Evolutionary conservation across 768 basidiomycete genomes (phyloP).

Genomic region (Phanerochaete sordida): DNA sequence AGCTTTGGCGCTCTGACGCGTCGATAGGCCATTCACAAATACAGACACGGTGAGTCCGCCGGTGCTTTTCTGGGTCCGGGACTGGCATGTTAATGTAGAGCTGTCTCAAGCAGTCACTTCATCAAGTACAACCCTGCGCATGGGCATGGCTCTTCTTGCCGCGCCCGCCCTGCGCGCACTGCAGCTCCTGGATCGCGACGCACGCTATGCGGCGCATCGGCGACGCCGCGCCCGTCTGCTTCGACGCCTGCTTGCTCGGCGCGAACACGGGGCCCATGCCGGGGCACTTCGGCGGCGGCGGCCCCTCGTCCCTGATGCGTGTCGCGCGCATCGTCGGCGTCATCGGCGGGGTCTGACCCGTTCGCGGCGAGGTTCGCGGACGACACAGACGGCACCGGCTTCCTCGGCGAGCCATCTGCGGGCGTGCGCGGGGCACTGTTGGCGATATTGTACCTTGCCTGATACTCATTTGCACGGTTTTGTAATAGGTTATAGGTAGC

Average conservation of each 20-base stretch:
- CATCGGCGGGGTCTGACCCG: slow-evolving; percentile 12
- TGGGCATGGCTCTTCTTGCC: slow-evolving; percentile 32
- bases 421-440: neutral
- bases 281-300: slow-evolving; percentile 19
- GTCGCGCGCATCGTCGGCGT: slow-evolving; percentile 22
- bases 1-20: too few species aligned
- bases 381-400: neutral
- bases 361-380: neutral
- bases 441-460: too few species aligned
- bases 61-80: too few species aligned
- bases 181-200: slow-evolving; percentile 80
- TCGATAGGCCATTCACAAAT: too few species aligned
- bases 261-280: slow-evolving; percentile 63
- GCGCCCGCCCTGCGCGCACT: slow-evolving; percentile 48
- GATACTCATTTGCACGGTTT: too few species aligned
- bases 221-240: slow-evolving; percentile 21
- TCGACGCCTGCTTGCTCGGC: slow-evolving; percentile 46
- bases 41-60: too few species aligned
- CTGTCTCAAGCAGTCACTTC: too few species aligned
- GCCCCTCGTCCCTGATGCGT: slow-evolving; percentile 6
- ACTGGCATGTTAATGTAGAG: too few species aligned
- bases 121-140: too few species aligned
- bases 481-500: too few species aligned
- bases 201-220: slow-evolving; percentile 47
- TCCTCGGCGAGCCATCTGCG: slow-evolving; percentile 6